Conservation (phyloP, 2,329 filamentous ascomycete genomes). For the Cucurbitaria berberidis region DNA sequence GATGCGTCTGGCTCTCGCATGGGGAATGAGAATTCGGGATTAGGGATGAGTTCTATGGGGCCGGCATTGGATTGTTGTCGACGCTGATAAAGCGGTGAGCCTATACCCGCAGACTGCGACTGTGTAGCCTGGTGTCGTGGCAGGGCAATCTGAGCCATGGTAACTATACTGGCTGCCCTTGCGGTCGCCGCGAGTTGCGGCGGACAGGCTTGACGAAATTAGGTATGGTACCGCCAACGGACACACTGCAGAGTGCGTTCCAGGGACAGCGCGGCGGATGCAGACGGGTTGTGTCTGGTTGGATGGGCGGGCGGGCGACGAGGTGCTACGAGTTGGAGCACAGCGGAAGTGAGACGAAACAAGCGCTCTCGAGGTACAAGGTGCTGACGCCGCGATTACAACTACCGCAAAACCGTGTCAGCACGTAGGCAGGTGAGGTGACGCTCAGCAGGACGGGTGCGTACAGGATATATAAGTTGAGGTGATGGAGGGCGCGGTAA, state of each 20-base stretch:
- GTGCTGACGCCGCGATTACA: slow-evolving; percentile 42
- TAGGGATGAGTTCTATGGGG: slow-evolving; percentile 53
- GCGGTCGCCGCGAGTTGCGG: slow-evolving; percentile 31
- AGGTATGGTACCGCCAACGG: slow-evolving; percentile 32
- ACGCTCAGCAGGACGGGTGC: slow-evolving; percentile 19
- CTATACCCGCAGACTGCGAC: slow-evolving; percentile 41
- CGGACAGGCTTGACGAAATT: slow-evolving; percentile 36
- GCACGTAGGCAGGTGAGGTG: slow-evolving; percentile 30
- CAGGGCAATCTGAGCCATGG: slow-evolving; percentile 48
- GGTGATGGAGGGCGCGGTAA: slow-evolving; percentile 9
- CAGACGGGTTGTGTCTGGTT: slow-evolving; percentile 15
- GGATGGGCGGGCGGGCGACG: slow-evolving; percentile 31
- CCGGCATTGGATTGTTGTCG: slow-evolving; percentile 40
- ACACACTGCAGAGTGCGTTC: slow-evolving; percentile 27
- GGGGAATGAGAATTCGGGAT: slow-evolving; percentile 58
- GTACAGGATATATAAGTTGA: slow-evolving; percentile 36
- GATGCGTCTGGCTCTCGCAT: slow-evolving; percentile 43
- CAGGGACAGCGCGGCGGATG: slow-evolving; percentile 27
- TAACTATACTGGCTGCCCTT: slow-evolving; percentile 31
- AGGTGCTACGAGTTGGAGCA: slow-evolving; percentile 40
- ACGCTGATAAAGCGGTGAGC: slow-evolving; percentile 48
- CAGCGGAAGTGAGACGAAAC: slow-evolving; percentile 47
- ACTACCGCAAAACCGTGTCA: slow-evolving; percentile 34
- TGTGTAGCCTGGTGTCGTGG: slow-evolving; percentile 51
- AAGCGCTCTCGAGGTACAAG: slow-evolving; percentile 47